A percentile compares a stretch with the other conserved stretches of the same genome.
phyloP scores from a whole-genome alignment of 2,329 filamentous ascomycete species.

The Claviceps maximensis region DNA sequence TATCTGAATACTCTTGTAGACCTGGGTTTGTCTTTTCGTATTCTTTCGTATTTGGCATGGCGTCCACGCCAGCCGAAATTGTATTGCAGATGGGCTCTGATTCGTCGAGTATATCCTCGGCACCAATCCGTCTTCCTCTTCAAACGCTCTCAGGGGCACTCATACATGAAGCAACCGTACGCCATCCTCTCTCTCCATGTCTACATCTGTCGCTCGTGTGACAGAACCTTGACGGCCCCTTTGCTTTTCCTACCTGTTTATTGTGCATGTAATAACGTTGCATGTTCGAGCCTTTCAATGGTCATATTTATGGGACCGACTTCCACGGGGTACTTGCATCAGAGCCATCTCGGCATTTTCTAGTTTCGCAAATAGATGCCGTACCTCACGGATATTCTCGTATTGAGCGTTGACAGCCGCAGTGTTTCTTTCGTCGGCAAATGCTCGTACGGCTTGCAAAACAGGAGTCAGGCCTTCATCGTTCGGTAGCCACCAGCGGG shows the following conservation, averaged over 20 bases:
- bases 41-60: not conserved
- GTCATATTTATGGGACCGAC: not conserved
- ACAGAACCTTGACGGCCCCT: not conserved
- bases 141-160: not conserved
- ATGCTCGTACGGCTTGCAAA: slow-evolving; percentile 62
- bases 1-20: not conserved
- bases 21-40: not conserved
- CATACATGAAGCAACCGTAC: not conserved
- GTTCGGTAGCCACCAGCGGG: slow-evolving; percentile 81
- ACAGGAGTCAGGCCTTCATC: slow-evolving; percentile 63
- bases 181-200: not conserved
- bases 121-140: not conserved
- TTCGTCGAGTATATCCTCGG: not conserved
- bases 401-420: slow-evolving; percentile 42
- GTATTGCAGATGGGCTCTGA: not conserved
- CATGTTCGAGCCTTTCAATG: not conserved
- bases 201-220: not conserved
- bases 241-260: not conserved
- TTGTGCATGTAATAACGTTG: not conserved
- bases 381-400: slow-evolving; percentile 61
- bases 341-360: slow-evolving; percentile 13
- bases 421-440: slow-evolving; percentile 64
- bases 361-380: slow-evolving; percentile 56
- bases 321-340: not conserved
- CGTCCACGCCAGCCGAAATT: not conserved